A percentile compares a stretch with the other conserved stretches of the same genome.
Evolutionary conservation across 2,329 filamentous ascomycete species (phyloP).

Genomic region (Cytospora leucostoma): DNA sequence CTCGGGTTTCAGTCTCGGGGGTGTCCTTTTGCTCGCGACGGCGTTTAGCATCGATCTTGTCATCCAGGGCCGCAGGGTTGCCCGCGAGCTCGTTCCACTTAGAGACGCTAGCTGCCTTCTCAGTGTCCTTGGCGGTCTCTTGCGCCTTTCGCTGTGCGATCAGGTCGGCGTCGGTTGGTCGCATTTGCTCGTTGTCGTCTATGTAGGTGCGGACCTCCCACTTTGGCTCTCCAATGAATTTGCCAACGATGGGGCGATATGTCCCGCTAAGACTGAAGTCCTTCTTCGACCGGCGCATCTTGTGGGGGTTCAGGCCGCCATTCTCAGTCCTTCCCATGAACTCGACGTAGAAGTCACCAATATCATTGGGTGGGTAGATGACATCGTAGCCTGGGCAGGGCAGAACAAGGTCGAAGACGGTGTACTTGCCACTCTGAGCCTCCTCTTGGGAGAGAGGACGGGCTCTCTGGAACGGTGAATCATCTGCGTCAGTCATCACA

Average conservation of each 20-base stretch:
- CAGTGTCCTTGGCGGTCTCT: conserved; percentile 30
- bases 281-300: conserved; percentile 83
- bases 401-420: conserved; percentile 85
- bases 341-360: conserved; percentile 78
- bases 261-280: conserved; percentile 87
- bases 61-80: conserved; percentile 2
- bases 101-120: conserved; percentile 27
- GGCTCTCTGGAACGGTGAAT: conserved; percentile 55
- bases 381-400: conserved; percentile 92
- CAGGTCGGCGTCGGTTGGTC: conserved; percentile 80
- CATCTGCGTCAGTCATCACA: conserved; percentile 54
- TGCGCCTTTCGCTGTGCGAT: conserved; percentile 49
- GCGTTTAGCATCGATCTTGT: conserved; percentile 6
- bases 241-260: conserved; percentile 82
- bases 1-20: conserved; percentile 31
- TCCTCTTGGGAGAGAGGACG: conserved; percentile 77
- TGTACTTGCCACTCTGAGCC: conserved; percentile 71
- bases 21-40: conserved; percentile 16
- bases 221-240: conserved; percentile 64
- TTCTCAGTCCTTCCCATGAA: conserved; percentile 84
- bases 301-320: conserved; percentile 75
- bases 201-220: conserved; percentile 71
- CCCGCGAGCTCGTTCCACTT: not conserved
- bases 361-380: conserved; percentile 78
- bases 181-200: conserved; percentile 77